These are phyloP conservation scores for Pichia membranifaciens DNA, from an alignment of 805 yeast species.

Conservation along the genomic window DNA sequence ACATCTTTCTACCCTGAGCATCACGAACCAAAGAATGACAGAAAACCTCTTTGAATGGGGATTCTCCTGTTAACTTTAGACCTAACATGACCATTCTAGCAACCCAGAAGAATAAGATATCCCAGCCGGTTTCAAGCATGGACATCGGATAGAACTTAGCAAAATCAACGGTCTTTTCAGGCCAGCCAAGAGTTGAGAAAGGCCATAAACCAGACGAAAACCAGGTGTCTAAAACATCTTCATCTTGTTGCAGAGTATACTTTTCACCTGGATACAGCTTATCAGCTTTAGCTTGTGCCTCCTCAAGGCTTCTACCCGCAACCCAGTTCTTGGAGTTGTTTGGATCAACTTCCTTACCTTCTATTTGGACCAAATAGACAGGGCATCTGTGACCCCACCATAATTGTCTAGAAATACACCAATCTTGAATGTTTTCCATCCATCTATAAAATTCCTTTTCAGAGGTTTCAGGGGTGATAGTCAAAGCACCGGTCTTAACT, in stretches of 20 bases:
- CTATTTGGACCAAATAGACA: constrained; percentile 78
- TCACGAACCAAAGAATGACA: constrained; percentile 98
- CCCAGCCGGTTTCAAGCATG: constrained; percentile 98
- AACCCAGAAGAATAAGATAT: constrained; percentile 98
- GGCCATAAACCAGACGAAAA: constrained; percentile 99
- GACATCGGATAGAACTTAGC: constrained; percentile 82
- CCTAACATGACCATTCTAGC: constrained; percentile 93
- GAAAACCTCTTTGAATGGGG: constrained; percentile 95
- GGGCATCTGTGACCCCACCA: constrained; percentile 99
- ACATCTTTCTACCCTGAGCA: constrained; percentile 99
- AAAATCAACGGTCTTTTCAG: constrained; percentile 67
- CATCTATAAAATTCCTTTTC: constrained; percentile 92
- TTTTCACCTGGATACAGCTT: constrained; percentile 63
- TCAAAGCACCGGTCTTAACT: constrained; percentile 73
- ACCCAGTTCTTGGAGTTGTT: constrained; percentile 77
- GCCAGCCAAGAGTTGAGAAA: constrained; percentile 95
- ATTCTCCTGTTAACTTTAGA: constrained; percentile 78
- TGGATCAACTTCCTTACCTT: constrained; percentile 61
- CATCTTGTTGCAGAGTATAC: constrained; percentile 86
- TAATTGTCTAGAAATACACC: constrained; percentile 94
- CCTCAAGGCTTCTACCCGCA: constrained; percentile 77
- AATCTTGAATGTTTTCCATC: constrained; percentile 94
- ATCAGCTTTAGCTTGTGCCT: constrained; percentile 79
- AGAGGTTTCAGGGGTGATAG: constrained; percentile 81
- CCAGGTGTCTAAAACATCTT: constrained; percentile 98